phyloP scores from a whole-genome alignment of 2,329 filamentous ascomycete species.

The Ramularia endophylla region DNA sequence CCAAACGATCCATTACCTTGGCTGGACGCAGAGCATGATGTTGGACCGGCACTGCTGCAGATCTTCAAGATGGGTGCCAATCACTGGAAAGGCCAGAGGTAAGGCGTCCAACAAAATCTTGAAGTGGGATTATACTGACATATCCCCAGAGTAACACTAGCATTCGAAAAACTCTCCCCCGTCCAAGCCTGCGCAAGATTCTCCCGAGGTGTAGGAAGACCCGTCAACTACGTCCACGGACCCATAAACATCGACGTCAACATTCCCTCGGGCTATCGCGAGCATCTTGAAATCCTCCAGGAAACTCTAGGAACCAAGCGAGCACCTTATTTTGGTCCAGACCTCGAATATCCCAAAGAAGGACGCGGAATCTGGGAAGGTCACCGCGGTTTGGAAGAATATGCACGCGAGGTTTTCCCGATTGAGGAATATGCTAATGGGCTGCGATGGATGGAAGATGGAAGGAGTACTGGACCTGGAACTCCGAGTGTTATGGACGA shows the following conservation, averaged over 20 bases:
- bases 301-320: constrained; percentile 53
- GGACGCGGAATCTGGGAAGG: constrained; percentile 86
- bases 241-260: constrained; percentile 80
- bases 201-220: constrained; percentile 67
- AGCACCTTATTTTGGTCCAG: constrained; percentile 58
- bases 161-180: constrained; percentile 84
- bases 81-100: constrained; percentile 74
- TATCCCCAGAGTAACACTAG: constrained; percentile 67
- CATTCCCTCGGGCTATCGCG: constrained; percentile 80
- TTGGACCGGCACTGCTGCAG: constrained; percentile 85
- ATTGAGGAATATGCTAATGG: constrained; percentile 94
- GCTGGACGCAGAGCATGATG: constrained; percentile 94
- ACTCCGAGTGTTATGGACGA: constrained; percentile 16
- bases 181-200: constrained; percentile 77
- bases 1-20: constrained; percentile 84
- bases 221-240: constrained; percentile 69
- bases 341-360: constrained; percentile 59
- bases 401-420: constrained; percentile 87
- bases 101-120: constrained; percentile 26
- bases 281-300: constrained; percentile 68
- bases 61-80: constrained; percentile 88
- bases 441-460: constrained; percentile 77
- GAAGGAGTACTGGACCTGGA: constrained; percentile 9
- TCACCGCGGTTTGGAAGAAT: constrained; percentile 84
- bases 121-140: constrained; percentile 11